Evolutionary conservation across 192 early-diverging fungal genomes (phyloP).

Genomic region (Entrophospora sp.): DNA sequence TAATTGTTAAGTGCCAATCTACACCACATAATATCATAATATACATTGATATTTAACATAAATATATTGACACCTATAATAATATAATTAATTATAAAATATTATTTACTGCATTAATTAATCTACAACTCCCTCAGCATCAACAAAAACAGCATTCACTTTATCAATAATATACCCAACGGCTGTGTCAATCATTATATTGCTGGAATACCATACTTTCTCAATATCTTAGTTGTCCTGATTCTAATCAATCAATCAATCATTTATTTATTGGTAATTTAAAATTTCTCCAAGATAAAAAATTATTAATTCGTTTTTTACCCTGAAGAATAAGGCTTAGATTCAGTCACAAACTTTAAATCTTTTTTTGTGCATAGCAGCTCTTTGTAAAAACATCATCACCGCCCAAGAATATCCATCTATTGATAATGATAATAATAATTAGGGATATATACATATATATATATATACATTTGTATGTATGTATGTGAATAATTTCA

Average conservation of each 20-base stretch:
- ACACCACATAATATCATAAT: background rate
- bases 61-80: background rate
- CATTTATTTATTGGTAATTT: background rate
- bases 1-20: conserved; percentile 93
- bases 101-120: conserved; percentile 94
- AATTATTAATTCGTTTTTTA: conserved; percentile 27
- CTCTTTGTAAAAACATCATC: conserved; percentile 73
- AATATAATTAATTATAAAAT: no score
- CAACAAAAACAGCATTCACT: conserved; percentile 94
- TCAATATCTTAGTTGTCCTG: conserved; percentile 59
- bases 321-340: conserved; percentile 67
- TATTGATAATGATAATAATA: no score
- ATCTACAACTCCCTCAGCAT: conserved; percentile 95
- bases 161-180: conserved; percentile 92
- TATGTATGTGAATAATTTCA: background rate
- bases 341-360: conserved; percentile 94
- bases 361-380: conserved; percentile 66
- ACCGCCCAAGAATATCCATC: conserved; percentile 95
- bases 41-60: no score
- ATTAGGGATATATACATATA: no score
- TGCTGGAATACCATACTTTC: conserved; percentile 67
- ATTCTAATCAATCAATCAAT: conserved; percentile 31
- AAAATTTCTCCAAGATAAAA: background rate
- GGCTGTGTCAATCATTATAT: conserved; percentile 82
- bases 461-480: no score